phyloP scores from a whole-genome alignment of 257 asterid species.

The Thymus quinquecostatus region DNA sequence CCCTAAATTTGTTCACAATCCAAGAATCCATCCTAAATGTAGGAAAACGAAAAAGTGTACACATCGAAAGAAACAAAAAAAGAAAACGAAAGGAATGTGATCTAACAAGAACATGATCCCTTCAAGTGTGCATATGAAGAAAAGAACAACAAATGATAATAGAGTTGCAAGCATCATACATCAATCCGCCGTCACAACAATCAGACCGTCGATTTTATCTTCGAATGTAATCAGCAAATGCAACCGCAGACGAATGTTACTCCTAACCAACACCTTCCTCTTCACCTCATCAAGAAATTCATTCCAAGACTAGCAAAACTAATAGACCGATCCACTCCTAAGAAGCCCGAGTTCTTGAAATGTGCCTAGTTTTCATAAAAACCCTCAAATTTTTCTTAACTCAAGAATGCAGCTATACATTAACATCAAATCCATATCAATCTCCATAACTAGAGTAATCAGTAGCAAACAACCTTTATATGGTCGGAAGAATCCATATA shows the following conservation, averaged over 20 bases:
- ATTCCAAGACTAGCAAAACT: not conserved
- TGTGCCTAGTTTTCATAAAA: not conserved
- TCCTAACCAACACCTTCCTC: not conserved
- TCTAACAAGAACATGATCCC: not conserved
- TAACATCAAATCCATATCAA: slow-evolving; percentile 4
- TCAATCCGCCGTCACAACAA: not conserved
- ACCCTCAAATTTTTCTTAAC: slow-evolving; percentile 10
- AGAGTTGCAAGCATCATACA: not conserved
- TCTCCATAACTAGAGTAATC: no score
- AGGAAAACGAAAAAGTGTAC: not conserved
- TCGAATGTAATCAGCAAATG: not conserved
- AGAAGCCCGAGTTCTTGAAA: not conserved
- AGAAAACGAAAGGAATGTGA: not conserved
- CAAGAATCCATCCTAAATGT: not conserved
- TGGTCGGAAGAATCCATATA: no score
- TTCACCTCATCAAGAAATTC: not conserved
- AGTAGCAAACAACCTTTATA: no score
- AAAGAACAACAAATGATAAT: not conserved
- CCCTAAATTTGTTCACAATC: not conserved
- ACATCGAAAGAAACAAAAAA: not conserved
- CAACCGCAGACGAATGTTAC: not conserved
- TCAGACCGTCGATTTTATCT: not conserved
- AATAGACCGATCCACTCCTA: slow-evolving; percentile 4
- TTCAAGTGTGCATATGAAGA: not conserved
- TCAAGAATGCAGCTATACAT: slow-evolving; percentile 3